Evolutionary conservation across 2,329 filamentous ascomycete genomes (phyloP).

Genomic region (Xenoacremonium recifei): DNA sequence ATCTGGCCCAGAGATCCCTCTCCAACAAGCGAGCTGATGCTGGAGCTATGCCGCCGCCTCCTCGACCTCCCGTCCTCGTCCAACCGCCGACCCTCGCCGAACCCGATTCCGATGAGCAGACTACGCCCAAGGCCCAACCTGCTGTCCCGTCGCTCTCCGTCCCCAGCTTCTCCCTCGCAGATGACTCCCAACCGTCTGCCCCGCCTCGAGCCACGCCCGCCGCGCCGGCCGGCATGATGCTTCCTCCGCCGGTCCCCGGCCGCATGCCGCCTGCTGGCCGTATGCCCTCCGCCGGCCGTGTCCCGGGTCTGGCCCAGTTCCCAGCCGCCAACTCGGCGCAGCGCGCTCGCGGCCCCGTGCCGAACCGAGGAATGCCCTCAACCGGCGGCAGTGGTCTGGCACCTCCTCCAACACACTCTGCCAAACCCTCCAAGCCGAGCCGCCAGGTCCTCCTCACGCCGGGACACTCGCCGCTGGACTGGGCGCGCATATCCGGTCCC

Average conservation of each 20-base stretch:
- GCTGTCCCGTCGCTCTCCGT: conserved; percentile 29
- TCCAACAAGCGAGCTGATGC: conserved; percentile 25
- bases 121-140: conserved; percentile 50
- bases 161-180: conserved; percentile 47
- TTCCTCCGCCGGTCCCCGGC: conserved; percentile 25
- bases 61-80: conserved; percentile 21
- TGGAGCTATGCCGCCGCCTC: conserved; percentile 38
- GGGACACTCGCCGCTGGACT: conserved; percentile 92
- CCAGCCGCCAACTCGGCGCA: conserved; percentile 53
- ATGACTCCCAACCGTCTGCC: conserved; percentile 22
- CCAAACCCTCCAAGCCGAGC: conserved; percentile 53
- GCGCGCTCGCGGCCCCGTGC: conserved; percentile 42
- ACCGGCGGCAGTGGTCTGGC: conserved; percentile 44
- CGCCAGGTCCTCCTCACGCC: conserved; percentile 81
- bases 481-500: conserved; percentile 75
- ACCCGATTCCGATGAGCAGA: conserved; percentile 36
- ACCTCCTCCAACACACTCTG: conserved; percentile 53
- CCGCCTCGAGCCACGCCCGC: conserved; percentile 13
- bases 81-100: conserved; percentile 21
- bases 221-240: conserved; percentile 27
- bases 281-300: conserved; percentile 27
- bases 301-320: conserved; percentile 42
- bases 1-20: conserved; percentile 8
- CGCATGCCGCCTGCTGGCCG: conserved; percentile 25
- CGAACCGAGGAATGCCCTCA: conserved; percentile 38